Percentiles rank a stretch among this genome's conserved stretches.
phyloP scores from a whole-genome alignment of 176 grass and related monocot genomes.

The Thalia dealbata region DNA sequence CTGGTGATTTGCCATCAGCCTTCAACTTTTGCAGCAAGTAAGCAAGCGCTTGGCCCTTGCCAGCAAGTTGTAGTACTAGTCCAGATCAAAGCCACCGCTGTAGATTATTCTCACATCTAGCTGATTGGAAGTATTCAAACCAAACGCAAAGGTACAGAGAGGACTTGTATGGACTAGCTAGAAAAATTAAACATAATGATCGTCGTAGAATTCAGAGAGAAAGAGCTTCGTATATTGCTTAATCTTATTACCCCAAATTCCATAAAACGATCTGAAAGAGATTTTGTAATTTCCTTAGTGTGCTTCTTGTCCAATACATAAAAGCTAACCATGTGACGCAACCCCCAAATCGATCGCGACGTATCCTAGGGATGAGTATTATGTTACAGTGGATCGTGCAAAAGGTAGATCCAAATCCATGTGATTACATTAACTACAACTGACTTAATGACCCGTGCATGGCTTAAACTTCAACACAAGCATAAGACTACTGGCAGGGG shows the following conservation, averaged over 20 bases:
- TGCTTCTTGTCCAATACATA: constrained; percentile 49
- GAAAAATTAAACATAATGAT: neutral
- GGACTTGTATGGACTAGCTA: too few relatives aligned
- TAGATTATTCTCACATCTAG: constrained; percentile 92
- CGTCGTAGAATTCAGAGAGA: neutral
- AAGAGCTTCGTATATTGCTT: neutral
- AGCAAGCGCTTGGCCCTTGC: constrained; percentile 81
- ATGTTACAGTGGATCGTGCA: constrained; percentile 4
- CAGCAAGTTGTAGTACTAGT: constrained; percentile 63
- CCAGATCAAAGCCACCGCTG: constrained; percentile 61
- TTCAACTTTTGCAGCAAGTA: constrained; percentile 72
- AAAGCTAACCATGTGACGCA: constrained; percentile 88
- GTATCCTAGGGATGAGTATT: too few relatives aligned
- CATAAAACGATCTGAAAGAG: constrained; percentile 44
- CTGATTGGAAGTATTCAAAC: constrained; percentile 22
- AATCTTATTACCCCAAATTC: constrained; percentile 44
- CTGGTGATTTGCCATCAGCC: constrained; percentile 45
- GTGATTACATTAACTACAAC: too few relatives aligned
- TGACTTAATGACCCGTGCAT: too few relatives aligned
- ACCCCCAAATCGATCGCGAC: too few relatives aligned
- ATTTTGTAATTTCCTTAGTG: constrained; percentile 49
- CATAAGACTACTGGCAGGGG: too few relatives aligned
- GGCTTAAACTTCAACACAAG: too few relatives aligned
- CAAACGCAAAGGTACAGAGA: constrained; percentile 10
- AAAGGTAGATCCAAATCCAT: too few relatives aligned